Conservation (phyloP, 2,329 filamentous ascomycete genomes). For the Colletotrichum cuscutae region DNA sequence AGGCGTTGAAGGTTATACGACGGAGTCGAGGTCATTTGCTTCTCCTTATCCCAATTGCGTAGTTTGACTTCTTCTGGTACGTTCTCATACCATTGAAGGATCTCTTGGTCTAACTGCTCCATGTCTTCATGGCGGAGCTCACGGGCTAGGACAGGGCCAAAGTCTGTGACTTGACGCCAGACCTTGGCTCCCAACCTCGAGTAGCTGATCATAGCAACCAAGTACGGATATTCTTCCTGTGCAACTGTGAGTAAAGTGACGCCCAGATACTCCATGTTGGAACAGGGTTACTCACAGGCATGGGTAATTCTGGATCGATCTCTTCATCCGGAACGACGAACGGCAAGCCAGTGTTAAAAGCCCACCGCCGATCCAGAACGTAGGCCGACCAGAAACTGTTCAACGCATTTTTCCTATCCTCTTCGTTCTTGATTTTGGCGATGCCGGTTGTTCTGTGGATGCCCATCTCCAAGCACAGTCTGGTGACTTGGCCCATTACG, state of each 20-base stretch:
- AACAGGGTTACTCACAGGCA: constrained; percentile 69
- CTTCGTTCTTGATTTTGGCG: constrained; percentile 73
- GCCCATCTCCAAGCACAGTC: constrained; percentile 83
- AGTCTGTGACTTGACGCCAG: constrained; percentile 82
- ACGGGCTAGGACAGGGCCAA: constrained; percentile 68
- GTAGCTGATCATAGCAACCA: constrained; percentile 87
- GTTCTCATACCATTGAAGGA: constrained; percentile 86
- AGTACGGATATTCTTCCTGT: constrained; percentile 71
- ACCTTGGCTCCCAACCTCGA: constrained; percentile 86
- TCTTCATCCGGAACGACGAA: constrained; percentile 88
- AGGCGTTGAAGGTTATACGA: constrained; percentile 77
- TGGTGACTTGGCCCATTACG: constrained; percentile 83
- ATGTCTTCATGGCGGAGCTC: constrained; percentile 80
- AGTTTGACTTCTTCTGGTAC: constrained; percentile 71
- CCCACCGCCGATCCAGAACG: constrained; percentile 87
- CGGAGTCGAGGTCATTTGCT: constrained; percentile 63
- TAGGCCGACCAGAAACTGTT: constrained; percentile 89
- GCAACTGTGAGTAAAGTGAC: constrained; percentile 35
- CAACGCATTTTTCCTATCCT: constrained; percentile 74
- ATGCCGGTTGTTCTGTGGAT: constrained; percentile 84
- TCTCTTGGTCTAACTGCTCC: constrained; percentile 82
- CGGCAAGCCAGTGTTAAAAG: constrained; percentile 87
- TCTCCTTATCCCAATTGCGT: constrained; percentile 68
- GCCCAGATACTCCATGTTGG: not conserved
- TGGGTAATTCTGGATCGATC: constrained; percentile 81